These are phyloP conservation scores for Ambrosia trifida DNA, from an alignment of 129 eudicot species.

Conservation along the genomic window DNA sequence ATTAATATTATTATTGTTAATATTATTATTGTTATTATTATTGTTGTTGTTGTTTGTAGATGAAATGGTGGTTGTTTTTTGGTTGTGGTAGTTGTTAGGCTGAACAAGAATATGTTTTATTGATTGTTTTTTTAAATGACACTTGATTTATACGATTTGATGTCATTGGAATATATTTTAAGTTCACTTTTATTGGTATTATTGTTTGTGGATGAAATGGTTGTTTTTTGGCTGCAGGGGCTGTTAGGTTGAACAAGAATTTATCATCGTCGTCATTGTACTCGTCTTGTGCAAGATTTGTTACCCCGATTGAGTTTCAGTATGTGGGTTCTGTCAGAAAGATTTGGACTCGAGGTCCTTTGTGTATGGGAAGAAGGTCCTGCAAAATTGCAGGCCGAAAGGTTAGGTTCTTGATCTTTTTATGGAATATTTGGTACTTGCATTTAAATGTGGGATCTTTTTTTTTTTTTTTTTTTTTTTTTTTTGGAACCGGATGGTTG, in stretches of 20 bases:
- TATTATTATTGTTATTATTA: no score
- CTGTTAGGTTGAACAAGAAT: slow-evolving; percentile 34
- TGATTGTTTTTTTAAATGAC: no score
- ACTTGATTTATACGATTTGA: no score
- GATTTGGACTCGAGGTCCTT: slow-evolving; percentile 69
- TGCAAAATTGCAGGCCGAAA: slow-evolving; percentile 91
- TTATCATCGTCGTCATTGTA: slow-evolving; percentile 45
- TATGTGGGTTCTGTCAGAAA: slow-evolving; percentile 44
- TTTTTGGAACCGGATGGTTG: no score
- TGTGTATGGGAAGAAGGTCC: slow-evolving; percentile 93
- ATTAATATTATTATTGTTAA: no score
- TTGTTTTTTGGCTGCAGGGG: slow-evolving; percentile 38
- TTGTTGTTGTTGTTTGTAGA: no score
- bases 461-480: no score
- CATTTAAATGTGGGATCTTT: neutral
- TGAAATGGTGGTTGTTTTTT: no score
- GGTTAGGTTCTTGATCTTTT: slow-evolving; percentile 39
- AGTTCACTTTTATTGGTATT: neutral
- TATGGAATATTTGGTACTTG: neutral
- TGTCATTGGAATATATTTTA: neutral
- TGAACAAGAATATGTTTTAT: no score
- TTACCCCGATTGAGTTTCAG: slow-evolving; percentile 35
- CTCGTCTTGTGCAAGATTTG: slow-evolving; percentile 42
- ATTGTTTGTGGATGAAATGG: slow-evolving; percentile 7
- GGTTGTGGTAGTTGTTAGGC: no score